Conservation (phyloP, 164 flowering plant species). For the Cinnamomum micranthum region DNA sequence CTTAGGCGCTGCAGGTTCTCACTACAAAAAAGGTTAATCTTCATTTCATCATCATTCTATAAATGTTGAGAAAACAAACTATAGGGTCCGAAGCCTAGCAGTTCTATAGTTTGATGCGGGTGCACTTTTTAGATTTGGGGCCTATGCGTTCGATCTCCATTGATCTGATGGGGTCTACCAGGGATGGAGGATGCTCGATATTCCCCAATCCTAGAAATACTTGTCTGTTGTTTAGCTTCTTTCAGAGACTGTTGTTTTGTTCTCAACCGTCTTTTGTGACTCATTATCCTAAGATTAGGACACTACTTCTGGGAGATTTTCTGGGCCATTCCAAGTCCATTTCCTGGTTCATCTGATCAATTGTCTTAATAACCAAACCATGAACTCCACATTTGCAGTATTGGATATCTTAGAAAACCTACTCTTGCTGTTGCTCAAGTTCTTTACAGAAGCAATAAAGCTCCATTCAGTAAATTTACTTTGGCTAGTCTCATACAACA, state of each 20-base stretch:
- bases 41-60: background rate
- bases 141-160: background rate
- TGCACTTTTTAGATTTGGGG: background rate
- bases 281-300: background rate
- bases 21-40: conserved; percentile 57
- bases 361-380: background rate
- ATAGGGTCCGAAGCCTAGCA: background rate
- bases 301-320: background rate
- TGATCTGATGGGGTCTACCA: background rate
- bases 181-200: background rate
- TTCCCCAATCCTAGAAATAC: too few relatives aligned
- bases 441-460: background rate
- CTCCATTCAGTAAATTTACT: too few relatives aligned
- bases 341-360: background rate
- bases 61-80: background rate
- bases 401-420: background rate
- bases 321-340: background rate
- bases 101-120: background rate
- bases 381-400: background rate
- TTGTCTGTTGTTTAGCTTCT: background rate
- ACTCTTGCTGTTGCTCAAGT: background rate
- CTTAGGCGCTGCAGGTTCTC: conserved; percentile 43
- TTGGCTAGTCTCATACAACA: too few relatives aligned
- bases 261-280: background rate
- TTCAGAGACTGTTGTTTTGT: background rate